Conservation (phyloP, 257 asterid species). For the Linaria vulgaris region DNA sequence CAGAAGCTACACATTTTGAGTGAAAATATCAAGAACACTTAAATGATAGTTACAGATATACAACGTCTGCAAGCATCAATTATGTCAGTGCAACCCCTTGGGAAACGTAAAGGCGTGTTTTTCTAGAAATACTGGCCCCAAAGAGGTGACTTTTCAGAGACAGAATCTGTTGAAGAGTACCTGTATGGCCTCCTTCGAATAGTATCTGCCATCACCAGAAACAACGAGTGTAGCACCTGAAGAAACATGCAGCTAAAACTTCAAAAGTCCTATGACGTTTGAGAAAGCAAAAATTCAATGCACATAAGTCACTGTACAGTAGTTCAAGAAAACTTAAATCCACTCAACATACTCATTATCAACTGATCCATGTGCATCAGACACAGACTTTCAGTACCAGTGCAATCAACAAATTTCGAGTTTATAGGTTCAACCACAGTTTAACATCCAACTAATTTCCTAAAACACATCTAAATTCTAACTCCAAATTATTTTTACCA, state of each 20-base stretch:
- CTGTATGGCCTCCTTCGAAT: constrained; percentile 90
- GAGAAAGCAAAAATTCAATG: constrained; percentile 19
- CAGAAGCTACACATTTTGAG: not conserved
- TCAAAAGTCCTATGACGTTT: constrained; percentile 11
- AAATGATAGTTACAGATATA: not conserved
- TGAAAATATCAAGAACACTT: constrained; percentile 11
- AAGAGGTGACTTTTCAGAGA: constrained; percentile 10
- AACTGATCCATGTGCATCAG: too few relatives aligned
- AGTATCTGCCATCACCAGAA: constrained; percentile 99
- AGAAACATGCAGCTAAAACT: constrained; percentile 25
- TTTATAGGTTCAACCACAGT: too few relatives aligned
- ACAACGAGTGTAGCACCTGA: constrained; percentile 96
- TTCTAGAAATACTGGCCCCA: not conserved
- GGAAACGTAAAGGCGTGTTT: not conserved
- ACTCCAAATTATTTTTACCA: too few relatives aligned
- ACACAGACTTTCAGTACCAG: too few relatives aligned
- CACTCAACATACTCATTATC: too few relatives aligned
- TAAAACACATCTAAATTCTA: too few relatives aligned
- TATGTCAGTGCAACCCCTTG: constrained; percentile 1
- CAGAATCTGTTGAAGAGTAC: constrained; percentile 32
- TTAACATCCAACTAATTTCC: too few relatives aligned
- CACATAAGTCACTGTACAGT: constrained; percentile 9
- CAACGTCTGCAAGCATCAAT: constrained; percentile 10
- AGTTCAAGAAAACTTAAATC: too few relatives aligned
- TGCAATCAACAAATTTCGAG: too few relatives aligned